phyloP scores from a whole-genome alignment of 176 grass and related monocot species.

The Musa itinerans region DNA sequence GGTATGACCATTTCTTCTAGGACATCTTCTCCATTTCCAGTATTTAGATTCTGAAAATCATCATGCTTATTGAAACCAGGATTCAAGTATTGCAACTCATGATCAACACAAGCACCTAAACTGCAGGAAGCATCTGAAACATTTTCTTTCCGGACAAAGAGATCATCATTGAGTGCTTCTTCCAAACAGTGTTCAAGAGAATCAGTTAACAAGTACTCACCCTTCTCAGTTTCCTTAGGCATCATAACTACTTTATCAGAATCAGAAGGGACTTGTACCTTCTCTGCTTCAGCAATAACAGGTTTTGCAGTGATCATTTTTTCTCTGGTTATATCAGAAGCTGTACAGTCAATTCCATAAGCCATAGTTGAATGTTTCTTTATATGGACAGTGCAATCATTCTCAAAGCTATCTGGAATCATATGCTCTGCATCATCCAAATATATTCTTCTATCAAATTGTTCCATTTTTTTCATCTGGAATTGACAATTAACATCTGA shows the following conservation, averaged over 20 bases:
- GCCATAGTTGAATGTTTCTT: conserved; percentile 18
- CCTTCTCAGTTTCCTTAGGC: conserved; percentile 39
- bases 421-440: conserved; percentile 26
- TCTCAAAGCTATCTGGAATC: conserved; percentile 77
- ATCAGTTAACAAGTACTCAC: conserved; percentile 64
- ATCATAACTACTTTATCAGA: conserved; percentile 27
- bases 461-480: conserved; percentile 26
- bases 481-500: conserved; percentile 12
- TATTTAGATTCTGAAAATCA: conserved; percentile 13
- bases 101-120: conserved; percentile 12
- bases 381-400: conserved; percentile 24
- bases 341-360: conserved; percentile 29
- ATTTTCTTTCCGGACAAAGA: conserved; percentile 23
- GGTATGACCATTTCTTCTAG: conserved; percentile 25
- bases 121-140: conserved; percentile 14
- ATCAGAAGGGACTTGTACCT: conserved; percentile 16
- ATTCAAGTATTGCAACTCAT: not conserved
- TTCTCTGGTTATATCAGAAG: conserved; percentile 27
- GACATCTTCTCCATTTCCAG: conserved; percentile 18
- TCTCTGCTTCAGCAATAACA: conserved; percentile 23
- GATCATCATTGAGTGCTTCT: conserved; percentile 44
- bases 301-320: conserved; percentile 14
- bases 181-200: conserved; percentile 69
- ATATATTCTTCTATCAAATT: conserved; percentile 9
- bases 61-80: conserved; percentile 1